Evolutionary conservation across 108 stramenopile species (phyloP), one percentile per base, ranked within the genome.

Genomic region (Cyclotella choctawhatcheeana): DNA sequence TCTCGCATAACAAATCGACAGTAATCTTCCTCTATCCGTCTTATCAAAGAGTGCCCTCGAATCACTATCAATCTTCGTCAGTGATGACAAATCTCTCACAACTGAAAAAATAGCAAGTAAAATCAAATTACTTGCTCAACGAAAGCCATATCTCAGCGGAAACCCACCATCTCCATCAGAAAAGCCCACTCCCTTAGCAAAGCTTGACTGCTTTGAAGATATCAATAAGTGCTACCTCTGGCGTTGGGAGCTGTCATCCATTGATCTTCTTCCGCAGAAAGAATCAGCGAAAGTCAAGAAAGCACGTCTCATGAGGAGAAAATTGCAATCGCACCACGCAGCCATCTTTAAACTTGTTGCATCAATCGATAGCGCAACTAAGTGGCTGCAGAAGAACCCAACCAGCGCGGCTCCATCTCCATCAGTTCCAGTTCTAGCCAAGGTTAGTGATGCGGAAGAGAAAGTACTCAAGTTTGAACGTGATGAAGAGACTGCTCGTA

Each of bases 401-500:
- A 40, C 74, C 10, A 32, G 20, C 33, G 43, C 66, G 20, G 40
- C 54, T 26, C 56, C 37, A 30, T 55, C 67, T n/a, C 22, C 56
- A 54, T 48, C 72, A 16, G 27, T 59, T 20, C 22, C 51, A 82
- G 35, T 21, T 27, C 47, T 82, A 30, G 86, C 82, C 50, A 83
- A 82, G 45, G 83, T 93, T 24, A 88, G 84, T 27, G 80, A 73
- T 30, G 84, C 79, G 74, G 92, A 93, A 73, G 88, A 93, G 37
- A 90, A 90, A 50, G 89, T 93, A 2, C 78, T 90, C 22, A 90
- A 90, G 45, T 90, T 78, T 53, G 89, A 89, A 64, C 86, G 92
- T 2, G 89, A 90, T 52, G 88, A 87, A 59, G 92, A 90, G 58
- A 90, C 80, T 65, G 50, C 64, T 22, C 79, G 89, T 3, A 62